A percentile compares a stretch with the other conserved stretches of the same genome.
Evolutionary conservation across 176 grass and related monocot genomes (phyloP).

Genomic region (Olyra latifolia): DNA sequence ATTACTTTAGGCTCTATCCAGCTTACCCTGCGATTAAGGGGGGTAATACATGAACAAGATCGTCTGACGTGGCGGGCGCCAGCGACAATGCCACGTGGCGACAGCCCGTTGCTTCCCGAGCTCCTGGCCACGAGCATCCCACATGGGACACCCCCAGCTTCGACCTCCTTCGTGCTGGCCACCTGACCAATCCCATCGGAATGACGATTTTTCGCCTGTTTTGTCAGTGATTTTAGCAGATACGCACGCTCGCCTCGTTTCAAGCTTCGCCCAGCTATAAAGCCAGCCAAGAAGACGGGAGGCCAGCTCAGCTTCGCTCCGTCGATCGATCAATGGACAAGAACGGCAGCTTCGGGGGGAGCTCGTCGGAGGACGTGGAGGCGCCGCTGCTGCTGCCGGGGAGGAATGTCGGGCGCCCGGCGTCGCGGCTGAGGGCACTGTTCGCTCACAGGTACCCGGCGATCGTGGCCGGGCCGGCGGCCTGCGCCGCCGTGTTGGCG

Average conservation of each 20-base stretch:
- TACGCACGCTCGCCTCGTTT: background rate
- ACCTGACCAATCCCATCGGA: background rate
- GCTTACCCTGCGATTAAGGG: background rate
- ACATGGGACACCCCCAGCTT: background rate
- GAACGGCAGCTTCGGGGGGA: background rate
- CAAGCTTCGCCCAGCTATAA: slow-evolving; percentile 10
- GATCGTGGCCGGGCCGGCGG: slow-evolving; percentile 55
- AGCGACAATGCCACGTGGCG: background rate
- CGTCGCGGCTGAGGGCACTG: slow-evolving; percentile 25
- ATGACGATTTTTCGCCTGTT: background rate
- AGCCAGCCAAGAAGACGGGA: background rate
- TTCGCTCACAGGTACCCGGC: slow-evolving; percentile 44
- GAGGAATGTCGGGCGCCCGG: background rate
- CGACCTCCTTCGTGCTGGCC: background rate
- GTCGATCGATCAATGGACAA: background rate
- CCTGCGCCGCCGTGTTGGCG: slow-evolving; percentile 45
- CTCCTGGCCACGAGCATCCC: slow-evolving; percentile 8
- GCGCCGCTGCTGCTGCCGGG: slow-evolving; percentile 46
- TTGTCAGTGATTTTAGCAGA: background rate
- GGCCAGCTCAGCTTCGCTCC: background rate
- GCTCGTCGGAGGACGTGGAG: slow-evolving; percentile 40
- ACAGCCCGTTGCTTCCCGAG: background rate
- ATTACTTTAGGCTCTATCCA: background rate
- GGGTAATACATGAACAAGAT: background rate
- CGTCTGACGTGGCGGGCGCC: background rate